phyloP scores from a whole-genome alignment of 2,329 filamentous ascomycete genomes.

The Madurella fahalii region DNA sequence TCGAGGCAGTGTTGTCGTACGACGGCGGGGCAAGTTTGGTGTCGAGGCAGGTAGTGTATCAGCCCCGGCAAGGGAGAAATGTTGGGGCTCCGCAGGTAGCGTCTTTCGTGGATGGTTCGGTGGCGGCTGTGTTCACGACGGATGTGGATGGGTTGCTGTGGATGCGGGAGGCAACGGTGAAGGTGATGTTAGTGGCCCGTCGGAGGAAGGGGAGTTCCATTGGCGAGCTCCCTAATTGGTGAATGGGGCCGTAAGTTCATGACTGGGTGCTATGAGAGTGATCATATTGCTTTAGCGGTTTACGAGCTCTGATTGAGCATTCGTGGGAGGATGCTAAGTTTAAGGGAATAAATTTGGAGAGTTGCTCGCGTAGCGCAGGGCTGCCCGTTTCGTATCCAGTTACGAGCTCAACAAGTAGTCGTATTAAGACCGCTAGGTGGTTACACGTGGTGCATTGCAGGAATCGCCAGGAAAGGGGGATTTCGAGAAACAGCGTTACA shows the following conservation, averaged over 20 bases:
- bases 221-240: neutral
- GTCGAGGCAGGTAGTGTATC: conserved; percentile 38
- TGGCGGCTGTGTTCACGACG: conserved; percentile 45
- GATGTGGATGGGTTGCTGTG: conserved; percentile 34
- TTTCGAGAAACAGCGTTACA: no score
- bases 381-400: no score
- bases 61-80: conserved; percentile 39
- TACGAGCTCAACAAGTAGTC: no score
- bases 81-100: conserved; percentile 45
- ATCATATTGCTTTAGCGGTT: conserved; percentile 1
- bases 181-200: conserved; percentile 31
- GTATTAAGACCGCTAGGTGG: no score
- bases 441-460: no score
- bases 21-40: conserved; percentile 41
- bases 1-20: conserved; percentile 43
- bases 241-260: neutral
- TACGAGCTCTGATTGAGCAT: conserved; percentile 5
- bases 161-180: conserved; percentile 39
- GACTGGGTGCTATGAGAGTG: conserved; percentile 5
- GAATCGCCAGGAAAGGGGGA: no score
- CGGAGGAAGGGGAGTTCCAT: conserved; percentile 6
- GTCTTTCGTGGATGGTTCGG: conserved; percentile 35
- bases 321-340: neutral
- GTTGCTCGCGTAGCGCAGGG: no score
- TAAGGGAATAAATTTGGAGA: no score